Evolutionary conservation across 2,329 filamentous ascomycete genomes (phyloP).

Genomic region (Leptosphaerulina australis): DNA sequence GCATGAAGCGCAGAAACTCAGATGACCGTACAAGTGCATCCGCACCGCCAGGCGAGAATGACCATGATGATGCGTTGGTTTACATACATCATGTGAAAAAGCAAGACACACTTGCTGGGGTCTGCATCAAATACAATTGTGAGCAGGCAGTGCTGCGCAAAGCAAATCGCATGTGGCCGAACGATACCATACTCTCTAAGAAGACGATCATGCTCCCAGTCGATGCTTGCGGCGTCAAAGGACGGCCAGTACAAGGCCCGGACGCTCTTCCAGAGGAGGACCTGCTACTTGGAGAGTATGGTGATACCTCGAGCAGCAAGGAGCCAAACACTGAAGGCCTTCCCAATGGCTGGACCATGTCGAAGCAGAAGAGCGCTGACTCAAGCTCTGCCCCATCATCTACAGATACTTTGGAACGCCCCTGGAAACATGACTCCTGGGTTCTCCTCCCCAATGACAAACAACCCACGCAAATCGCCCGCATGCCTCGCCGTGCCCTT

Average conservation of each 20-base stretch:
- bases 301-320: constrained; percentile 25
- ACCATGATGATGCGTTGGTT: constrained; percentile 77
- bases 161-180: constrained; percentile 92
- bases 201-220: constrained; percentile 84
- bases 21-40: constrained; percentile 62
- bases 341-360: constrained; percentile 48
- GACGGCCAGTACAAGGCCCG: constrained; percentile 59
- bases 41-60: constrained; percentile 61
- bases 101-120: constrained; percentile 85
- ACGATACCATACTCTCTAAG: constrained; percentile 85
- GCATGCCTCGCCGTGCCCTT: constrained; percentile 77
- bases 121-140: constrained; percentile 89
- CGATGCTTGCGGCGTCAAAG: constrained; percentile 84
- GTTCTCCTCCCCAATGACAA: constrained; percentile 75
- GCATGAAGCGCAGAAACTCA: constrained; percentile 70
- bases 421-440: constrained; percentile 90
- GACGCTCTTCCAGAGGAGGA: constrained; percentile 48
- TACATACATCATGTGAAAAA: constrained; percentile 87
- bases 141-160: constrained; percentile 81
- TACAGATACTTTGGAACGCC: constrained; percentile 63
- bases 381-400: constrained; percentile 43
- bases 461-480: constrained; percentile 80
- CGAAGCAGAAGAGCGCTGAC: constrained; percentile 43
- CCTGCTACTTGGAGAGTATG: constrained; percentile 42
- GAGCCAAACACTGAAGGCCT: constrained; percentile 30